Base-by-base conservation (phyloP, 1,139 yeast genomes). In the Blastobotrys malaysiensis region DNA sequence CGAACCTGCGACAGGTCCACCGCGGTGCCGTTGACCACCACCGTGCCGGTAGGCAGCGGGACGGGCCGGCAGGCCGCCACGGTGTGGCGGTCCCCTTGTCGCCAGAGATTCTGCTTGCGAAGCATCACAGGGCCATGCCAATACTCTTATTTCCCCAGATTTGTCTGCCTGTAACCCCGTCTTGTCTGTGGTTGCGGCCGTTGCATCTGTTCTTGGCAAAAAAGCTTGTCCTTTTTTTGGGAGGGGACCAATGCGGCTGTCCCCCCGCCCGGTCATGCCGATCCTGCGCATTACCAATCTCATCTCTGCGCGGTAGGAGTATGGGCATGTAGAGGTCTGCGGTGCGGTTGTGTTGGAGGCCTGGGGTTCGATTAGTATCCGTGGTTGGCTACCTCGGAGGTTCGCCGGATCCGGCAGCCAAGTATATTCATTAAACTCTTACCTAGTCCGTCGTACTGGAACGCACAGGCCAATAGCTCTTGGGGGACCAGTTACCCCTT, bases 11-110 rank as follows among this genome's bases (percentile, higher is more conserved):
- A 31, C 16, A 31, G 39, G 43, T 52, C 43, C 13, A 61, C 44
- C 11, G 50, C 55, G 3, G 59, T 43, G 2, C 54, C 58, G 36
- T 58, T 59, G 11, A 61, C 50, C 14, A 59, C 51, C 18, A 61
- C 46, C 18, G 52, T 53, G 18, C 58, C 58, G 11, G 55, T 36
- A 1, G 55, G 50, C 24, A 55, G 22, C 20, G 46, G 19, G 11
- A 55, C 16, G 9, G 55, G 49, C 3, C 14, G 24, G 50, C 58
- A 55, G 24, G 36, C 50, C 21, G 22, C 26, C 16, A 16, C 43
- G 16, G 18, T 22, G 1, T 26, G 16, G 22, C 27, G 19, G 18
- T 47, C 43, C 6, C 47, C 49, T 39, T 50, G 49, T 22, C 52
- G 47, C 49, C 52, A 39, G 16, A 45, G 11, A n/a, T 44, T 44